Conservation (phyloP, 164 flowering plant species). For the grape (Vitis vinifera) region ASM3070453v1 NC_081809.1:20207001-20207500, state of each 20-base stretch:
- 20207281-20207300: slow-evolving; percentile 42
- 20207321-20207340: slow-evolving; percentile 22
- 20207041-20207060: too few relatives aligned
- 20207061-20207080: too few relatives aligned
- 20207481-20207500: too few relatives aligned
- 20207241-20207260: slow-evolving; percentile 40
- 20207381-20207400: slow-evolving; percentile 23
- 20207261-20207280: slow-evolving; percentile 38
- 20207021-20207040: too few relatives aligned
- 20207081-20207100: too few relatives aligned
- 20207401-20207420: slow-evolving; percentile 22
- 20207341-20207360: slow-evolving; percentile 20
- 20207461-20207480: too few relatives aligned
- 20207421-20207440: slow-evolving; percentile 24
- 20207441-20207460: slow-evolving; percentile 15
- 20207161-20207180: slow-evolving; percentile 46
- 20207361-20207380: slow-evolving; percentile 28
- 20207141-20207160: slow-evolving; percentile 35
- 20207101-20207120: too few relatives aligned
- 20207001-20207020: too few relatives aligned
- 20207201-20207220: slow-evolving; percentile 37
- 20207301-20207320: slow-evolving; percentile 23
- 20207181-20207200: slow-evolving; percentile 50
- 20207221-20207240: slow-evolving; percentile 40
- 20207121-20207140: slow-evolving; percentile 45